Evolutionary conservation across 2,329 filamentous ascomycete genomes (phyloP), one percentile per base, ranked within the genome.

Genomic region (Teratosphaeriaceae sp.): DNA sequence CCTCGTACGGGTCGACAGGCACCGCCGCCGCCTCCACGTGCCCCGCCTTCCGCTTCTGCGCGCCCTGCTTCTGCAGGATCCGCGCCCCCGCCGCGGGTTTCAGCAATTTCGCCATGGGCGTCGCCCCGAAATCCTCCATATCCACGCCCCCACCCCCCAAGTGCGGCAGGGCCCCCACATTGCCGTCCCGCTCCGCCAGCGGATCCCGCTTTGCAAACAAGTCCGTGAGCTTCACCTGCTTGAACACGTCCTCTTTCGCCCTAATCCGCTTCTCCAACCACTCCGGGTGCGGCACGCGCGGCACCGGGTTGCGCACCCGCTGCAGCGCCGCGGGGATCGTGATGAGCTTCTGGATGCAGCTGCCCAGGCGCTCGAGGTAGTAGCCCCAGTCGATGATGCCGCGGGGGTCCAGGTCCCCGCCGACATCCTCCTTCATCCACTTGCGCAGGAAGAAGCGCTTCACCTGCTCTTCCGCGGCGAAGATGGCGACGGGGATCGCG

Each of bases 201-300:
- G 87, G n/a, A n/a, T n/a, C 84, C 35, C 74, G 79, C 61, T 84
- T 84, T 15, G 65, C 73, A 59, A 98, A 95, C 55, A 95, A 72
- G 58, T 97, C 92, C 0, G 90, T 98, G 72, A 99, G 84, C 69
- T 98, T 98, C 70, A 89, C 94, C 68, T 99, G 92, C 71, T 98
- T 95, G 74, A 97, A 84, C 62, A 84, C 89, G 68, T 99, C 92
- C 44, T 98, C 92, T 65, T 96, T 97, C 64, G 84, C 83, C 53
- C 92, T 87, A 65, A 98, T 96, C 41, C 90, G 78, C 46, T 88
- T 80, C 58, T 96, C 88, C 24, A 99, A 76, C 92, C 92, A 99
- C 42, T 98, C 94, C 0, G 92, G 92, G 66, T 98, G 94, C 5
- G 85, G 75, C 11, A 99, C 88, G 51, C 94, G 77, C 12, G 92